A percentile compares a stretch with the other conserved stretches of the same genome.
These are phyloP conservation scores for Primulina huaijiensis DNA, from an alignment of 257 asterid species.

Conservation along the genomic window DNA sequence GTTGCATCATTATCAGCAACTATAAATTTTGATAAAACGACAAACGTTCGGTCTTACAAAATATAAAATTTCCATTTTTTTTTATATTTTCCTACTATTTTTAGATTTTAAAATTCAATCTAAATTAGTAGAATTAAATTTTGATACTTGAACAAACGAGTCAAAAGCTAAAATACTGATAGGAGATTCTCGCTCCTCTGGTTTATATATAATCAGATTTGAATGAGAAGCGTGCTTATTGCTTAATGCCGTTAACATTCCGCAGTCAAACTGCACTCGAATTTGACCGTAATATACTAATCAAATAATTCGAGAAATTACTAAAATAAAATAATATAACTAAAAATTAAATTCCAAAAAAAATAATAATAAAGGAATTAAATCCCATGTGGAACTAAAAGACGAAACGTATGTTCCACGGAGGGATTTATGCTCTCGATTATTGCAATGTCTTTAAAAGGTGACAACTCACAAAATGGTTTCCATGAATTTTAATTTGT, in stretches of 20 bases:
- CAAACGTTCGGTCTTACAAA: no score
- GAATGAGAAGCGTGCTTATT: background rate
- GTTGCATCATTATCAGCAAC: no score
- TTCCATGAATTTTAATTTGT: background rate
- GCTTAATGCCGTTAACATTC: background rate
- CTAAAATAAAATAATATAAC: no score
- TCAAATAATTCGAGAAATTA: background rate
- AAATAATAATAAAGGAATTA: background rate
- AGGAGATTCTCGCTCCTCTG: background rate
- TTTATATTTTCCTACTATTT: no score
- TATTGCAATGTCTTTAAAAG: background rate
- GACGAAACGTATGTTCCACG: conserved; percentile 2
- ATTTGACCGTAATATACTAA: background rate
- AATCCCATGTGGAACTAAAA: background rate
- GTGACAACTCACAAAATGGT: background rate
- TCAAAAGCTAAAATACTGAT: background rate
- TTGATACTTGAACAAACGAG: background rate
- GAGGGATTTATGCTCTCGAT: background rate
- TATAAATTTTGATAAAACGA: no score
- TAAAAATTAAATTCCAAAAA: no score
- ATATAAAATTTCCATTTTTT: no score
- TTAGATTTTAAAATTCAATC: no score
- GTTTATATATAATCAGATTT: no score
- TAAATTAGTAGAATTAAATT: background rate
- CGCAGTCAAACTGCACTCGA: background rate